Evolutionary conservation across 768 basidiomycete genomes (phyloP), one percentile per base, ranked within the genome.

Genomic region (Porpolomopsis calyptriformis): DNA sequence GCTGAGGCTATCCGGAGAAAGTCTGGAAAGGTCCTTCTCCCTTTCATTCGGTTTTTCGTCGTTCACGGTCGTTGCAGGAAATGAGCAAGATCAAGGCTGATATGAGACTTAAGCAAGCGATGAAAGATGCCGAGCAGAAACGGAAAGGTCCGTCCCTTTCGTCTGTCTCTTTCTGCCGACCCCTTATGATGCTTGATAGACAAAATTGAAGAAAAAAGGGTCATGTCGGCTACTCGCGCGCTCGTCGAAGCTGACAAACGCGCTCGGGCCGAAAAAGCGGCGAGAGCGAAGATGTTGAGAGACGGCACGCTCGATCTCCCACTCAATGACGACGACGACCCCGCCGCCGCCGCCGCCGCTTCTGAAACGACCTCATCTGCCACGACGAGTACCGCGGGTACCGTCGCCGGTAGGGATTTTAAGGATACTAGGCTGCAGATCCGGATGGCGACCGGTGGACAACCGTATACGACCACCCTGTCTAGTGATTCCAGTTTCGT

Each of bases 221-320:
- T 91, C 1, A 80, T 70, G 51, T 88, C 87, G 2, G 85, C 86
- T 0, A 71, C 97, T 57, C 91, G 90, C 59, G 88, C 85, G 1
- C 92, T 96, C 61, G 96, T 97, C 53, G 92, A 93, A 63, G 87
- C 82, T 0, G 93, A 96, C 69, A 98, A 92, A 67, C 77, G 77
- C 43, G 82, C 78, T 7, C 79, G 94, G 16, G 89, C 89, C 0
- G 91, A 85, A 58, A 92, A 87, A 56, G 72, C 81, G 1, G 92
- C 92, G 0, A 70, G 81, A 39, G 94, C 97, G 64, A 97, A 97
- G 60, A 93, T 92, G 0, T 60, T 93, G 5, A 76, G 93, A 25
- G 90, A 94, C 27, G 93, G 93, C 1, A 67, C 68, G 45, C 59
- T 65, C 8, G 45, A 69, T 10, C 60, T 62, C 4, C 59, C 54